Conservation (phyloP, 73 alveolate genomes). For the Tetrahymena thermophila region DNA sequence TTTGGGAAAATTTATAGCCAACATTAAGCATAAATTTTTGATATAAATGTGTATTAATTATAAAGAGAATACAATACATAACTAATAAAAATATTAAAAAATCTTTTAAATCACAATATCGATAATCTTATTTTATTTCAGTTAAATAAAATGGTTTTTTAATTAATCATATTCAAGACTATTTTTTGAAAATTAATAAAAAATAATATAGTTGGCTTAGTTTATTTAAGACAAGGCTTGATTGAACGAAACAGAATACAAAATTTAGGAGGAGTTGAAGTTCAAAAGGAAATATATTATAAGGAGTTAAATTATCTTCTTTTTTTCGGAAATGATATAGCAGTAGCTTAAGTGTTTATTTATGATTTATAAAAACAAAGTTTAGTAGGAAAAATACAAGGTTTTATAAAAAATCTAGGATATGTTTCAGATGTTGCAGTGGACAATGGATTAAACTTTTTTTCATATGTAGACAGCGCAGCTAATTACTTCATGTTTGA, state of each 20-base stretch:
- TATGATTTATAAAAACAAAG: neutral
- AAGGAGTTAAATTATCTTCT: neutral
- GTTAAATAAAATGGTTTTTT: neutral
- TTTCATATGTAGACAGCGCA: neutral
- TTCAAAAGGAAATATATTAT: neutral
- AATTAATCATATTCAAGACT: neutral
- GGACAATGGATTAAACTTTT: neutral
- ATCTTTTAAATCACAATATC: too few species aligned
- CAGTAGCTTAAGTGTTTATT: neutral
- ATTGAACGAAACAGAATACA: neutral
- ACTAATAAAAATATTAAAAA: too few species aligned
- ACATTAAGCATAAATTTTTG: too few species aligned
- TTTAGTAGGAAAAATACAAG: neutral
- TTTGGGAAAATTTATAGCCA: too few species aligned
- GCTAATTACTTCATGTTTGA: neutral
- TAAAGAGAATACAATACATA: too few species aligned
- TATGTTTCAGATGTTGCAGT: neutral
- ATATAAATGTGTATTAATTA: too few species aligned
- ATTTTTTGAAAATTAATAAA: neutral
- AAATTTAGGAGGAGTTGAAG: neutral
- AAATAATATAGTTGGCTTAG: neutral
- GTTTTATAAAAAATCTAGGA: neutral
- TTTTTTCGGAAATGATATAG: neutral
- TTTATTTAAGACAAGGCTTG: neutral
- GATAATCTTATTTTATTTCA: too few species aligned